These are phyloP conservation scores for Fistulinella staudtii DNA, from an alignment of 1,284 basidiomycete species.

Conservation along the genomic window DNA sequence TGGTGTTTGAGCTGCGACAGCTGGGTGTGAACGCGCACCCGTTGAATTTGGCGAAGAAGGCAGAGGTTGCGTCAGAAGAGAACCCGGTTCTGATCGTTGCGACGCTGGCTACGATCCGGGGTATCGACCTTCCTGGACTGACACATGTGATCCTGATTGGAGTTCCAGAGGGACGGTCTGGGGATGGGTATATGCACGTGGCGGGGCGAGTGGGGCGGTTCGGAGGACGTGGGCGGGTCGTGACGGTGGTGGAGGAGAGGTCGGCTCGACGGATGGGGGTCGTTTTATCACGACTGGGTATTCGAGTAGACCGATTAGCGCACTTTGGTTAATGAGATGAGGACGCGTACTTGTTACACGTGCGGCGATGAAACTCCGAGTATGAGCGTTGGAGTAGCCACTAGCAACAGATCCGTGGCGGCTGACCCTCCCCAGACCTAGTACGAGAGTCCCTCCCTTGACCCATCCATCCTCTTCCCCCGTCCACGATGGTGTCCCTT, in stretches of 20 bases:
- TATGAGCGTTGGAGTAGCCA: too few relatives aligned
- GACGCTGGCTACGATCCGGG: slow-evolving; percentile 64
- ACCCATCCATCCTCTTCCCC: background rate
- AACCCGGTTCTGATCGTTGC: slow-evolving; percentile 63
- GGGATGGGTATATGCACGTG: slow-evolving; percentile 65
- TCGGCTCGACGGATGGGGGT: slow-evolving; percentile 34
- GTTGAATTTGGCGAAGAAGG: slow-evolving; percentile 51
- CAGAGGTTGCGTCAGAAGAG: slow-evolving; percentile 41
- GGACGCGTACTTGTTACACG: too few relatives aligned
- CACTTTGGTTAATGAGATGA: slow-evolving; percentile 47
- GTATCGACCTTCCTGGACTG: slow-evolving; percentile 66
- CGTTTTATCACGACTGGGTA: slow-evolving; percentile 46
- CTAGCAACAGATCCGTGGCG: too few relatives aligned
- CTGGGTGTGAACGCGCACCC: slow-evolving; percentile 66
- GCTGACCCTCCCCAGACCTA: slow-evolving; percentile 34
- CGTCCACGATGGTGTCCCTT: slow-evolving; percentile 16
- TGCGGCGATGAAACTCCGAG: too few relatives aligned
- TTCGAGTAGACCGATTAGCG: slow-evolving; percentile 34
- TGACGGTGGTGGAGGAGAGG: slow-evolving; percentile 50
- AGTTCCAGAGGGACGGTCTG: slow-evolving; percentile 46
- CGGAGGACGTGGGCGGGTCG: slow-evolving; percentile 58
- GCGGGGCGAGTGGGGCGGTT: slow-evolving; percentile 76
- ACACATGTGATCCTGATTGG: slow-evolving; percentile 73
- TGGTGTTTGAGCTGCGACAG: slow-evolving; percentile 57
- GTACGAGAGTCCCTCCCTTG: too few relatives aligned